Evolutionary conservation across 352 stramenopile species (phyloP), one percentile per base, ranked within the genome.

Genomic region (Pythium dissotocum): DNA sequence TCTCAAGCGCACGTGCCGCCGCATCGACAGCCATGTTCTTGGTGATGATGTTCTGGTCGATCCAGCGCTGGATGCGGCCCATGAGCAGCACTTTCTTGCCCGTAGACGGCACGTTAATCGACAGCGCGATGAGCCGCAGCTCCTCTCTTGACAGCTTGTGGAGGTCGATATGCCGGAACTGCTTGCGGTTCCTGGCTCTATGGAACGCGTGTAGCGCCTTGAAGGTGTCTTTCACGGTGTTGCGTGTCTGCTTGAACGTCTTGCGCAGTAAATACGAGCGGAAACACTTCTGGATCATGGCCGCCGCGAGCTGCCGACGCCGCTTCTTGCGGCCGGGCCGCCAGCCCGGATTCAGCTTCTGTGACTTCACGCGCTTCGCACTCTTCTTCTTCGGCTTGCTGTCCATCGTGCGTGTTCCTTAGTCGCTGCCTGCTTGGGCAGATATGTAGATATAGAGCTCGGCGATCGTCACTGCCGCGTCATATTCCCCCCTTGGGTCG

Each of bases 11-110:
- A 38, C 64, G 72, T 2, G 83, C 79, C 10, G 83, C 84, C 14
- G 83, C 84, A 18, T 89, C 73, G 0, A 79, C 70, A 0, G 86
- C 82, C n/a, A 90, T 40, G 64, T 92, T 80, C 49, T 81, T 84
- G 35, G 69, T 72, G 6, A 83, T 68, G 13, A 90, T 69, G 46
- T 90, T 82, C 54, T 90, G 75, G 54, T 94, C 83, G 12, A 92
- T 70, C 86, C 86, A 94, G 21, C 79, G 79, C 70, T 94, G 84
- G 59, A 94, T 81, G 10, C 84, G 78, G 40, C 79, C 81, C 24
- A 94, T 86, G 2, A 94, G 60, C 51, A 90, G 64, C 65, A 88
- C 80, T 53, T 93, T 94, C 70, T 94, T 94, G 58, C 86, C 82
- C 3, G 81, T 89, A 9, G 81, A 87, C 46, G 86, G 86, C 38